These are phyloP conservation scores for Colletotrichum horii DNA, from an alignment of 2,329 filamentous ascomycete species.

Conservation along the genomic window DNA sequence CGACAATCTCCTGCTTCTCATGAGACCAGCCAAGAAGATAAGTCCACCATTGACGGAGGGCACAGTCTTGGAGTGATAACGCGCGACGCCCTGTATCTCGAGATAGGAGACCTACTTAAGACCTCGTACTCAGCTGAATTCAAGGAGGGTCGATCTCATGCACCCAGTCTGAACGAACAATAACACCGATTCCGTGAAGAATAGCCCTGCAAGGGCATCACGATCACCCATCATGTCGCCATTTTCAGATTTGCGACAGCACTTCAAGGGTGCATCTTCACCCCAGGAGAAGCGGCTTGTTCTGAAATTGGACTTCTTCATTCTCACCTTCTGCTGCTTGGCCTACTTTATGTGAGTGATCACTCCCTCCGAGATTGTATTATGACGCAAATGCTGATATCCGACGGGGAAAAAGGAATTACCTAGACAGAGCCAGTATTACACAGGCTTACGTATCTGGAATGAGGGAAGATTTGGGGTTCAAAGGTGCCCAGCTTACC, in stretches of 20 bases:
- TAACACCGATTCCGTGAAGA: neutral
- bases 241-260: neutral
- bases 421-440: neutral
- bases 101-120: neutral
- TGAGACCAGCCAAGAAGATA: neutral
- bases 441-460: slow-evolving; percentile 1
- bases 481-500: neutral
- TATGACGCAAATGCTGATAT: neutral
- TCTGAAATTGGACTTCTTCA: neutral
- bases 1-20: neutral
- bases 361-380: neutral
- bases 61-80: neutral
- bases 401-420: neutral
- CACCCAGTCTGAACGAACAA: neutral
- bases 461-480: neutral
- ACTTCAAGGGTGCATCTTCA: neutral
- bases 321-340: neutral
- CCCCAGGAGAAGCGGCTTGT: neutral
- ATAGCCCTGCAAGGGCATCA: neutral
- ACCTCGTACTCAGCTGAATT: neutral
- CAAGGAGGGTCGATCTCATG: neutral
- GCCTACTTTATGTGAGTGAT: neutral
- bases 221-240: neutral
- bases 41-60: neutral
- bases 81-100: neutral